Evolutionary conservation across 2,329 filamentous ascomycete species (phyloP), one percentile per base, ranked within the genome.

Genomic region (Salinomyces thailandicus): DNA sequence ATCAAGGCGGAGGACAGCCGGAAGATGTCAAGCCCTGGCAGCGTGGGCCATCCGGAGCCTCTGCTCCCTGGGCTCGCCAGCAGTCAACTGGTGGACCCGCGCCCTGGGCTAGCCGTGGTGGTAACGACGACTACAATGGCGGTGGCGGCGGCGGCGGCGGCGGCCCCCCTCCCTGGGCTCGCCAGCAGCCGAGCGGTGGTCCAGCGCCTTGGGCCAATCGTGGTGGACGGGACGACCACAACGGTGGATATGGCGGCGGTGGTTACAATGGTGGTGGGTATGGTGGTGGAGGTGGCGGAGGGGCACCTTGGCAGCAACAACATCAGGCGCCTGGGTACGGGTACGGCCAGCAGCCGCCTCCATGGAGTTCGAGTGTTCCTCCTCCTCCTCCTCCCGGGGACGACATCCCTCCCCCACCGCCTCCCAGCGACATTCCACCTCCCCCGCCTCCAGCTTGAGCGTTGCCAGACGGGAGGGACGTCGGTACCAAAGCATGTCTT

Each of bases 321-420:
- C 36, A 32, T 31, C 14, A 26, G 39, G 30, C 38, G 37, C 34
- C 35, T 36, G 15, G 35, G 13, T 24, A 40, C 7, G 17, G 18
- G 11, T 14, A 36, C 29, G 30, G 16, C 33, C 66, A 36, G 62
- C 18, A 22, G 28, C 22, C 9, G 22, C 22, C 27, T 30, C 27
- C 27, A n/a, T 30, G 27, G 27, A 18, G 24, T 18, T 9, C n/a
- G 13, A 24, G 16, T 32, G 30, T 67, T 39, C 63, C 69, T 40
- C 53, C 62, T 19, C 54, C 55, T n/a, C 22, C 22, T 19, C 73
- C 80, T 41, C 76, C 79, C 52, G 59, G 59, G 41, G 62, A 60
- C 29, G 63, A 68, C 38, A 73, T 73, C 29, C 77, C 77, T 17
- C 74, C 77, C 1, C 73, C 75, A n/a, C 72, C 74, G 16, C 72